A percentile compares a stretch with the other conserved stretches of the same genome.
These are phyloP conservation scores for Aspergillus costaricaensis DNA, from an alignment of 2,329 filamentous ascomycete species.

Conservation along the genomic window DNA sequence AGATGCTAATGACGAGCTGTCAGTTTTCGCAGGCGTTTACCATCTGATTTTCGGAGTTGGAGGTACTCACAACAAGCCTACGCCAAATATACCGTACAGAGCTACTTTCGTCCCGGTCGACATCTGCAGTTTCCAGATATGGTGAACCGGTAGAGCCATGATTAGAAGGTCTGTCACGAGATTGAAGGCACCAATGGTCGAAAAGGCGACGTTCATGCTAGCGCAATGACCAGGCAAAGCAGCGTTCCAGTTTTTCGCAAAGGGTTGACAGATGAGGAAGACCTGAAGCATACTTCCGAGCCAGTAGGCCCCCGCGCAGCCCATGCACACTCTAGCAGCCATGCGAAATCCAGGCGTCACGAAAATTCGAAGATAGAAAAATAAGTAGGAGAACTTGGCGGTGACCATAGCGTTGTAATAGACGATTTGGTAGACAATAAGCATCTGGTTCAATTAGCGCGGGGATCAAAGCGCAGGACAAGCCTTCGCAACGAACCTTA, in stretches of 20 bases:
- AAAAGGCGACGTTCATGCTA: conserved; percentile 26
- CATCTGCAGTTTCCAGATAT: conserved; percentile 31
- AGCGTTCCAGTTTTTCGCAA: conserved; percentile 23
- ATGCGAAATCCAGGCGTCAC: conserved; percentile 34
- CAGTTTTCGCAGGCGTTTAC: too few species aligned
- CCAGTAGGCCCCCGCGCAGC: conserved; percentile 29
- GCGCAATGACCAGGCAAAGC: conserved; percentile 23
- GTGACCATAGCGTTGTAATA: conserved; percentile 33
- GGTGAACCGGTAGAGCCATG: conserved; percentile 26
- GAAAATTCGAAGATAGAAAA: conserved; percentile 35
- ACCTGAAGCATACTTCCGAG: conserved; percentile 32
- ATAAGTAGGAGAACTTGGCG: conserved; percentile 33
- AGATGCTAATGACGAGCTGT: conserved; percentile 18
- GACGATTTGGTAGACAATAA: conserved; percentile 27
- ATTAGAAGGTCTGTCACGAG: conserved; percentile 28
- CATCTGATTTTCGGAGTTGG: too few species aligned
- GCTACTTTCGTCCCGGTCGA: conserved; percentile 24
- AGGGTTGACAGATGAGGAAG: conserved; percentile 27
- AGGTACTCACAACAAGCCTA: conserved; percentile 26
- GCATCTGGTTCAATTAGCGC: conserved; percentile 12
- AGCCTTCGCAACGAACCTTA: not conserved
- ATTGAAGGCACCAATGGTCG: conserved; percentile 27
- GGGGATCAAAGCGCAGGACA: too few species aligned
- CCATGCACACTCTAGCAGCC: conserved; percentile 29
- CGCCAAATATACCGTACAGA: conserved; percentile 25